Conservation (phyloP, 2,329 filamentous ascomycete genomes). For the Microascus cirrosus region DNA sequence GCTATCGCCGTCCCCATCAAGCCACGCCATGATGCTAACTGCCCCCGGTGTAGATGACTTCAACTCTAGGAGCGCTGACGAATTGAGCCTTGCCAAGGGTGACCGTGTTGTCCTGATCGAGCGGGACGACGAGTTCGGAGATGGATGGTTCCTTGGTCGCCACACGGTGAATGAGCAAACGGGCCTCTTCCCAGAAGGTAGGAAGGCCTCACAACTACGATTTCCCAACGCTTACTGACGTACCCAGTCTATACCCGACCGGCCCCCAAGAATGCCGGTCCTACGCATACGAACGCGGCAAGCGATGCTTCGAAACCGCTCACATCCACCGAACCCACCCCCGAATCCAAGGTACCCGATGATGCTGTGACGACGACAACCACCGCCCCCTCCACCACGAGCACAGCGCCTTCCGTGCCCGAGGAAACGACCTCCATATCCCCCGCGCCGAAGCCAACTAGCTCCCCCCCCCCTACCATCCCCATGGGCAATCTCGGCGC, state of each 20-base stretch:
- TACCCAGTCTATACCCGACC: conserved; percentile 49
- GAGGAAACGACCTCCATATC: not conserved
- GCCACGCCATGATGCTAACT: not conserved
- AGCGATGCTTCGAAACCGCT: conserved; percentile 15
- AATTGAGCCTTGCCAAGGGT: conserved; percentile 77
- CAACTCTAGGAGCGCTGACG: conserved; percentile 79
- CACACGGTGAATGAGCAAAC: conserved; percentile 64
- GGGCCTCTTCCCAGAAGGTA: conserved; percentile 77
- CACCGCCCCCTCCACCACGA: conserved; percentile 6
- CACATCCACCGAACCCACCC: conserved; percentile 17
- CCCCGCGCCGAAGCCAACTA: conserved; percentile 9
- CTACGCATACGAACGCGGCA: conserved; percentile 12
- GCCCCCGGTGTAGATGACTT: conserved; percentile 62
- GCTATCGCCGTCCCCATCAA: not conserved
- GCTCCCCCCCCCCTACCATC: conserved; percentile 21
- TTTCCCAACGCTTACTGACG: not conserved
- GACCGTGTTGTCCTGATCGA: conserved; percentile 76
- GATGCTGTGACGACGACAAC: conserved; percentile 11
- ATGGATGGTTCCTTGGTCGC: conserved; percentile 74
- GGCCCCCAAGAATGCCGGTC: conserved; percentile 31
- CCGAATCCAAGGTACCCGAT: conserved; percentile 10
- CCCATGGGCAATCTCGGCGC: conserved; percentile 29
- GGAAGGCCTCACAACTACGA: conserved; percentile 11
- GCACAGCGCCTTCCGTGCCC: not conserved
- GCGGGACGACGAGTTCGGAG: conserved; percentile 78